These are phyloP conservation scores for Metrosideros polymorpha DNA, from an alignment of 441 rosid species.

Conservation along the genomic window DNA sequence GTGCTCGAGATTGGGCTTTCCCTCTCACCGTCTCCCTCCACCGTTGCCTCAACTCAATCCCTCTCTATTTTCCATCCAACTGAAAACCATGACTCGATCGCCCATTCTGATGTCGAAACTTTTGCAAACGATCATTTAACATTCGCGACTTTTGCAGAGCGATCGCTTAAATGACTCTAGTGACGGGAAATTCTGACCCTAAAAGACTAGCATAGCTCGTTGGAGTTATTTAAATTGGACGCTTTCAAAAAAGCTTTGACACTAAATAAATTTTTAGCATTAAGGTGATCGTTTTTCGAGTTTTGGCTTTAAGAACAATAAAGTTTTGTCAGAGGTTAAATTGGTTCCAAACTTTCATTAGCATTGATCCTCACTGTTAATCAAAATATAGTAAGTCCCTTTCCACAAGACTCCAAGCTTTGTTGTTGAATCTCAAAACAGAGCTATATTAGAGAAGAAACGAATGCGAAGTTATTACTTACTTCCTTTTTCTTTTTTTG, in stretches of 20 bases:
- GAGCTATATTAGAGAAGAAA: neutral
- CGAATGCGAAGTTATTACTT: neutral
- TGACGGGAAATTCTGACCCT: neutral
- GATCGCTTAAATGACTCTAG: neutral
- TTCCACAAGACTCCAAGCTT: neutral
- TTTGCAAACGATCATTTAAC: neutral
- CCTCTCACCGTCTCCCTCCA: neutral
- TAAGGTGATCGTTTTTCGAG: neutral
- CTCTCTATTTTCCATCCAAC: neutral
- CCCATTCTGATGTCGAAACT: neutral
- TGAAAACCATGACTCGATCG: neutral
- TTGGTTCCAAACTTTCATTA: neutral
- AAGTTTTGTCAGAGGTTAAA: neutral
- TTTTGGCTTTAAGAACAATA: no score
- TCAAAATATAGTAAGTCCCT: neutral
- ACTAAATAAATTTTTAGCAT: neutral
- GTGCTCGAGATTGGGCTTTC: neutral
- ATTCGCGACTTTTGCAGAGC: fast-evolving
- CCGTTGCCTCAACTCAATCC: neutral
- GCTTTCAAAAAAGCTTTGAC: neutral
- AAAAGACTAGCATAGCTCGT: neutral
- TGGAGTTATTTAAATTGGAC: fast-evolving
- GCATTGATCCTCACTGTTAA: neutral
- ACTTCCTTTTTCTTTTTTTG: neutral
- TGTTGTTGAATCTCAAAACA: neutral